A percentile compares a stretch with the other conserved stretches of the same genome.
phyloP scores from a whole-genome alignment of 306 rosid species.

The Quillaja saponaria region DNA sequence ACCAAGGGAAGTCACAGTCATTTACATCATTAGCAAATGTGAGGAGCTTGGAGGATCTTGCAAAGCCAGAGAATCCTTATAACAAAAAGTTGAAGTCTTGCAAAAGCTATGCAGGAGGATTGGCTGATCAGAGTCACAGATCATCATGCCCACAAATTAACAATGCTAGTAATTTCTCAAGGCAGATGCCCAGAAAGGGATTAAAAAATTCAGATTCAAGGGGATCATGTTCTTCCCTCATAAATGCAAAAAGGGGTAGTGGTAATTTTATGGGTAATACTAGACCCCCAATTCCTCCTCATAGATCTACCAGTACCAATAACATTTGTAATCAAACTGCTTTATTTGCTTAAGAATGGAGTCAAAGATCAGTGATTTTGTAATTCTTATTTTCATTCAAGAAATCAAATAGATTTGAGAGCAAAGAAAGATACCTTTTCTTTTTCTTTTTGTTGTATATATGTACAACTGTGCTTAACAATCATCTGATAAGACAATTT shows the following conservation, averaged over 20 bases:
- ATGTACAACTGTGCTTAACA: no score
- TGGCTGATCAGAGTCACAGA: neutral
- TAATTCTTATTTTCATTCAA: no score
- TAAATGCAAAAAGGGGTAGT: constrained; percentile 28
- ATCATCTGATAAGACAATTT: no score
- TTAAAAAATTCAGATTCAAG: constrained; percentile 18
- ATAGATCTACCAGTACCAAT: constrained; percentile 33
- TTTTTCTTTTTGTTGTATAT: no score
- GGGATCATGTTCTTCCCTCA: constrained; percentile 34
- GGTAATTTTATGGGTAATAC: constrained; percentile 15
- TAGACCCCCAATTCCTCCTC: constrained; percentile 41
- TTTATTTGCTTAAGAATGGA: constrained; percentile 36
- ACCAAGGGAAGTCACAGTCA: constrained; percentile 52
- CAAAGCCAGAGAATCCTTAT: constrained; percentile 44
- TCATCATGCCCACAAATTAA: neutral
- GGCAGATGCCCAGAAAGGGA: constrained; percentile 24
- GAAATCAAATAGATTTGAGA: no score
- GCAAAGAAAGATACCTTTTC: no score
- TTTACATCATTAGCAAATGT: constrained; percentile 46
- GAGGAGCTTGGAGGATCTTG: constrained; percentile 48
- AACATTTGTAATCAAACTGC: constrained; percentile 29
- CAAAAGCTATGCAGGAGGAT: constrained; percentile 38
- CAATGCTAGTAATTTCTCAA: constrained; percentile 4
- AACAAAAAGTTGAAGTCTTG: constrained; percentile 43
- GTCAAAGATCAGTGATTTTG: neutral